Conservation (phyloP, 345 rosid genomes). For the Cardamine occulta region DNA sequence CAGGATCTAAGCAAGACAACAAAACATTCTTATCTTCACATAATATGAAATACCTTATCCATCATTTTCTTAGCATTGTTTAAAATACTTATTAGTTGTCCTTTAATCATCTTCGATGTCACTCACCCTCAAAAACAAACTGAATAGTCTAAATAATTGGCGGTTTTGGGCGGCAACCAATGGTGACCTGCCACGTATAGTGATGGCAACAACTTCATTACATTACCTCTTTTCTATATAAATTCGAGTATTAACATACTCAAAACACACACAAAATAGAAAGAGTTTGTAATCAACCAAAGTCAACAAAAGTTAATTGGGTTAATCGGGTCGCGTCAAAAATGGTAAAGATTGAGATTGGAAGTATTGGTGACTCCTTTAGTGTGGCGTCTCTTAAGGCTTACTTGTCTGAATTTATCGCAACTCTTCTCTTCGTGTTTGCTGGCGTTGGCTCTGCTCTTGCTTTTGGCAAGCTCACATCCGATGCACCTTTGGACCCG, state of each 20-base stretch:
- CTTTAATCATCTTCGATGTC: slow-evolving; percentile 25
- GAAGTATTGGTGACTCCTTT: slow-evolving; percentile 74
- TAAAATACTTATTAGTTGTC: slow-evolving; percentile 14
- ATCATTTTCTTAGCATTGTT: slow-evolving; percentile 27
- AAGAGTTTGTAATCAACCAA: slow-evolving; percentile 3
- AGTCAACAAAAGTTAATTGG: not conserved
- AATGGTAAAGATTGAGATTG: slow-evolving; percentile 84
- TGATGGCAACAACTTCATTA: slow-evolving; percentile 11
- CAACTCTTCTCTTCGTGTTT: slow-evolving; percentile 86
- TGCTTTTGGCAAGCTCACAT: slow-evolving; percentile 76
- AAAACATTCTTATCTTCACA: slow-evolving; percentile 26
- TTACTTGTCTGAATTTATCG: slow-evolving; percentile 83
- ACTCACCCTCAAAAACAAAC: slow-evolving; percentile 18
- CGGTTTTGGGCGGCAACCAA: slow-evolving; percentile 43
- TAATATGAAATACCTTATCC: slow-evolving; percentile 35
- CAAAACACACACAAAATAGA: not conserved
- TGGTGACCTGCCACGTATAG: slow-evolving; percentile 16
- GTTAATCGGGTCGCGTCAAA: not conserved
- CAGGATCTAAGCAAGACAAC: slow-evolving; percentile 25
- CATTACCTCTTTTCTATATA: slow-evolving; percentile 13
- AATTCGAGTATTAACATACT: not conserved
- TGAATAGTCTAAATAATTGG: slow-evolving; percentile 29
- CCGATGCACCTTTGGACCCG: slow-evolving; percentile 74
- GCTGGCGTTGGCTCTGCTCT: slow-evolving; percentile 94
- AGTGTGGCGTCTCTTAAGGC: slow-evolving; percentile 65